Evolutionary conservation across 176 grass and related monocot genomes (phyloP).

Genomic region (Hyparrhenia diplandra): DNA sequence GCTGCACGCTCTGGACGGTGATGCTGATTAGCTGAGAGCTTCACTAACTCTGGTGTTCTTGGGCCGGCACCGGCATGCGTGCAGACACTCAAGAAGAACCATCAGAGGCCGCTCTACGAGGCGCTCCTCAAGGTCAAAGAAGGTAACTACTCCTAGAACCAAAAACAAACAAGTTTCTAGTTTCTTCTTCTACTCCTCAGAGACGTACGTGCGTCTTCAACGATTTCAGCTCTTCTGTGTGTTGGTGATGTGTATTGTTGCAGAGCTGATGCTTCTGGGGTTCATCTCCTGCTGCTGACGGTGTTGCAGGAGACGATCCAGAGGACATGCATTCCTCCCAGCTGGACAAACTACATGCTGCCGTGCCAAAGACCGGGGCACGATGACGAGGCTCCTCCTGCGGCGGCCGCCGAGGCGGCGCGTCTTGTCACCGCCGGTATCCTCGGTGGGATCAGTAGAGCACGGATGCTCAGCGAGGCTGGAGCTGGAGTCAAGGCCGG

Average conservation of each 20-base stretch:
- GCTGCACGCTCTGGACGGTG: neutral
- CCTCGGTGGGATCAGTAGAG: constrained; percentile 39
- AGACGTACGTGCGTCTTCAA: neutral
- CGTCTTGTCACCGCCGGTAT: constrained; percentile 29
- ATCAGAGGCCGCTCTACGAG: constrained; percentile 83
- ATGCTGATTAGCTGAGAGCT: neutral
- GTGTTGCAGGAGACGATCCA: constrained; percentile 69
- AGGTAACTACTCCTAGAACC: constrained; percentile 29
- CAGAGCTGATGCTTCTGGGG: constrained; percentile 93
- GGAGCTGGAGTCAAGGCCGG: neutral
- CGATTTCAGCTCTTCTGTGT: neutral
- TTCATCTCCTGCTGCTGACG: constrained; percentile 95
- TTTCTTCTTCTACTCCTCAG: neutral
- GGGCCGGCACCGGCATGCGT: neutral
- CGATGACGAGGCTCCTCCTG: neutral
- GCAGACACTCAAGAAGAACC: constrained; percentile 63
- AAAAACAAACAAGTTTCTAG: neutral
- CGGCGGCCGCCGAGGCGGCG: neutral
- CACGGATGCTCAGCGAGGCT: constrained; percentile 36
- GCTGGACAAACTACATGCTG: constrained; percentile 75
- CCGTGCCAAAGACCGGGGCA: constrained; percentile 40
- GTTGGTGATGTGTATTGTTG: neutral
- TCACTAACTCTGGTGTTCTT: neutral
- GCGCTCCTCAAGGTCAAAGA: constrained; percentile 97
- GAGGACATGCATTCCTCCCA: constrained; percentile 58